Evolutionary conservation across 805 yeast species (phyloP).

Genomic region (Hanseniaspora meyeri): DNA sequence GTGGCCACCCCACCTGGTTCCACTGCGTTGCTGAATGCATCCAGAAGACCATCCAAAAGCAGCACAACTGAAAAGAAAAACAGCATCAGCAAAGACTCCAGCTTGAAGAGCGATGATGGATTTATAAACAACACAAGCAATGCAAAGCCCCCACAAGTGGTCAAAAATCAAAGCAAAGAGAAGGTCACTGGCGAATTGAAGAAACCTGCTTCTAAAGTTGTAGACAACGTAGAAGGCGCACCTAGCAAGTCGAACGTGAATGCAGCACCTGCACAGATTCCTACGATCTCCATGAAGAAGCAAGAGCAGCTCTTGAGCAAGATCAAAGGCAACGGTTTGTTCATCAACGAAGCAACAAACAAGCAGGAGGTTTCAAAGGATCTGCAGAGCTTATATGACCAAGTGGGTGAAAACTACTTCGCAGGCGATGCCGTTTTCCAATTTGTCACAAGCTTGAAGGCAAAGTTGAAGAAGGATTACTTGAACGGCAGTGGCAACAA

Average conservation of each 20-base stretch:
- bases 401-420: slow-evolving; percentile 43
- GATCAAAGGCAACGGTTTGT: slow-evolving; percentile 31
- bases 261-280: neutral
- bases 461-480: slow-evolving; percentile 18
- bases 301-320: neutral
- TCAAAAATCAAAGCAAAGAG: neutral
- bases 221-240: neutral
- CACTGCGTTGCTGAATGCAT: neutral
- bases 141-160: neutral
- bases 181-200: neutral
- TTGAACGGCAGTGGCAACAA: slow-evolving; percentile 16
- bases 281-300: neutral
- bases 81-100: neutral
- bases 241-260: too few relatives aligned
- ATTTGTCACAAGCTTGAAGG: slow-evolving; percentile 30
- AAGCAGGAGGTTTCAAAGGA: slow-evolving; percentile 37
- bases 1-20: neutral
- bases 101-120: neutral
- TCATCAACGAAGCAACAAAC: slow-evolving; percentile 28
- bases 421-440: slow-evolving; percentile 32
- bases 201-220: neutral
- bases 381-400: slow-evolving; percentile 37
- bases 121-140: neutral
- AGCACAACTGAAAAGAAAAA: neutral
- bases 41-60: neutral